Evolutionary conservation across 73 alveolate species (phyloP), one percentile per base, ranked within the genome.

Genomic region (Paramecium octaurelia): DNA sequence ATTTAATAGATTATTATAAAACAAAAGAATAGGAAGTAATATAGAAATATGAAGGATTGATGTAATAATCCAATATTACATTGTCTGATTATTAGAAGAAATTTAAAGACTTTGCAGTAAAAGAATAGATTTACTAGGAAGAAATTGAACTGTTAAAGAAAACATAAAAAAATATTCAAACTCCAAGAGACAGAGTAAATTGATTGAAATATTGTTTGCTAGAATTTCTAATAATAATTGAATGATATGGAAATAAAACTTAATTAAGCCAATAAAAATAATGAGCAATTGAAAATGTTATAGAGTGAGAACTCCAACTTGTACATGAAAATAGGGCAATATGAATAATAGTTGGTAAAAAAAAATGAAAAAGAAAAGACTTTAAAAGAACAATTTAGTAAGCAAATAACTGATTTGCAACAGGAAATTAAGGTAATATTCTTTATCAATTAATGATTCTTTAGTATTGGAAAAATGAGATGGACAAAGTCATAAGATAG

Each of bases 111-210:
- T 34, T 75, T 10, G 18, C 20, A 14, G 18, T 31, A 20, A 75
- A 36, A 20, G 88, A 75, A 75, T 34, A 34, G 10, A 11, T 8
- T 34, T 75, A 75, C 48, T 75, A 31, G 38, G 88, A 75, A 3
- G 88, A 75, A 75, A 75, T 75, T 34, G 88, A 75, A 7, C 5
- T 36, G n/a, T 34, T 75, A 75, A 75, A 75, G 58, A 75, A 75
- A 75, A 6, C 48, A 20, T 9, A 5, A 12, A 16, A 34, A 36
- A 75, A 40, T 34, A 29, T 12, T 75, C n/a, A 36, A 36, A 75
- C 48, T 12, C 48, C 60, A 1, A 75, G 48, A 40, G 88, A 75
- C 4, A 40, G 23, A 24, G 84, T 68, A 68, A 68, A 68, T 31
- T 8, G 29, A 68, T 16, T 18, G 7, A 68, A 6, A 12, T 31